Evolutionary conservation across 2,329 filamentous ascomycete species (phyloP).

Genomic region (Fusarium falciforme): DNA sequence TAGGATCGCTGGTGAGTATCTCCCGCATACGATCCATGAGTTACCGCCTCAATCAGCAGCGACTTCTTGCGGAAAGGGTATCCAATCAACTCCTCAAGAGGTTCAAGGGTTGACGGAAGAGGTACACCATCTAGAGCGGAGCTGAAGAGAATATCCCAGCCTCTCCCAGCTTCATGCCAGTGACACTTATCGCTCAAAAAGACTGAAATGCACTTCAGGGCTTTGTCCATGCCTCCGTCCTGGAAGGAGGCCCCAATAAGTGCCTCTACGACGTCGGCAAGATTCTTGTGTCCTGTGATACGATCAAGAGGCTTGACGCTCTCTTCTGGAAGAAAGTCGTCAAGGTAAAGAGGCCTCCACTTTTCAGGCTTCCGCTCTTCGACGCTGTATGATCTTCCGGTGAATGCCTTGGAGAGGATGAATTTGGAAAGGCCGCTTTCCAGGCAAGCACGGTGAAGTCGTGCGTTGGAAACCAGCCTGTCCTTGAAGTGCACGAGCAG

Average conservation of each 20-base stretch:
- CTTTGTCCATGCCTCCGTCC: constrained; percentile 74
- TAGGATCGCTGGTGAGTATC: constrained; percentile 56
- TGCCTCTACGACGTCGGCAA: constrained; percentile 90
- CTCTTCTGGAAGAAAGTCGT: constrained; percentile 46
- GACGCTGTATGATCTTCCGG: constrained; percentile 50
- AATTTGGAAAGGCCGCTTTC: constrained; percentile 75
- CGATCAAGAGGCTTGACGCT: constrained; percentile 29
- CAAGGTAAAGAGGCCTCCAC: constrained; percentile 76
- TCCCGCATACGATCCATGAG: constrained; percentile 73
- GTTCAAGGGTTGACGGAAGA: constrained; percentile 55
- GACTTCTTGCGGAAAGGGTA: constrained; percentile 76
- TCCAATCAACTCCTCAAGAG: constrained; percentile 74
- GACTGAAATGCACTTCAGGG: constrained; percentile 70
- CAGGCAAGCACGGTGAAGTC: constrained; percentile 74
- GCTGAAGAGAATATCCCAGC: constrained; percentile 58
- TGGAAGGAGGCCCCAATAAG: constrained; percentile 81
- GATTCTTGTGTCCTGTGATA: constrained; percentile 76
- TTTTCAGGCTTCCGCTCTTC: constrained; percentile 77
- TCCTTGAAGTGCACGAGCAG: constrained; percentile 77
- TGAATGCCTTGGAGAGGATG: constrained; percentile 77
- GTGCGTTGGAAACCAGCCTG: constrained; percentile 77
- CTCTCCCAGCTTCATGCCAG: constrained; percentile 61
- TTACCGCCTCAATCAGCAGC: constrained; percentile 82
- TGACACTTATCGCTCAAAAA: constrained; percentile 69
- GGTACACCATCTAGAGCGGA: constrained; percentile 49